phyloP scores from a whole-genome alignment of 2,329 filamentous ascomycete species.

The Epichloe scottii region DNA sequence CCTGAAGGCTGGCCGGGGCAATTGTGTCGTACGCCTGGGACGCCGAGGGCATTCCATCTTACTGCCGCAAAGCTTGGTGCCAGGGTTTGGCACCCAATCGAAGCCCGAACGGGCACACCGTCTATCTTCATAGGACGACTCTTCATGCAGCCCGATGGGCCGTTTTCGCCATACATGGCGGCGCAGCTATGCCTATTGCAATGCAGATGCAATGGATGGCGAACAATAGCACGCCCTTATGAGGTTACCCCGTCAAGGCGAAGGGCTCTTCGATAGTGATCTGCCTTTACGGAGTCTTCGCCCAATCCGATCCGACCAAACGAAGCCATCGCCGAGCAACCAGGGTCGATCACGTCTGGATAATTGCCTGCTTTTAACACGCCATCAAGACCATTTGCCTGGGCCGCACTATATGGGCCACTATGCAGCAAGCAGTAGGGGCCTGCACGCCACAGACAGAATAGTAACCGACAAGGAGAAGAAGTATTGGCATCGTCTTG shows the following conservation, averaged over 20 bases:
- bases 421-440: background rate
- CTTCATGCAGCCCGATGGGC: slow-evolving; percentile 18
- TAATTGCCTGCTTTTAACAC: background rate
- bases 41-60: background rate
- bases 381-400: background rate
- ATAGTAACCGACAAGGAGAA: background rate
- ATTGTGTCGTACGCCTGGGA: background rate
- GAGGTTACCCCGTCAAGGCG: background rate
- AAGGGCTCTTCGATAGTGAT: background rate
- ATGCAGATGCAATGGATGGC: slow-evolving; percentile 7
- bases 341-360: background rate
- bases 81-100: slow-evolving; percentile 25
- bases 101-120: slow-evolving; percentile 11
- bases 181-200: slow-evolving; percentile 22
- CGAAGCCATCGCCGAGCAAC: background rate
- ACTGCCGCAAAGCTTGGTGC: slow-evolving; percentile 1
- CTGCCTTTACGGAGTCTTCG: background rate
- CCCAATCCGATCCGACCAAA: slow-evolving; percentile 1
- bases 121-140: slow-evolving; percentile 20
- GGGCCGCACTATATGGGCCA: background rate
- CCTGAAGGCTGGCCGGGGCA: background rate
- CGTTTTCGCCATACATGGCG: slow-evolving; percentile 27
- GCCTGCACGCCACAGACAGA: slow-evolving; percentile 1
- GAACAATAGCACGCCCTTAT: slow-evolving; percentile 4
- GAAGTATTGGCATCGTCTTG: background rate